Percentiles rank a stretch among this genome's conserved stretches.
phyloP scores from a whole-genome alignment of 768 basidiomycete species.

The Suillus subalutaceus region DNA sequence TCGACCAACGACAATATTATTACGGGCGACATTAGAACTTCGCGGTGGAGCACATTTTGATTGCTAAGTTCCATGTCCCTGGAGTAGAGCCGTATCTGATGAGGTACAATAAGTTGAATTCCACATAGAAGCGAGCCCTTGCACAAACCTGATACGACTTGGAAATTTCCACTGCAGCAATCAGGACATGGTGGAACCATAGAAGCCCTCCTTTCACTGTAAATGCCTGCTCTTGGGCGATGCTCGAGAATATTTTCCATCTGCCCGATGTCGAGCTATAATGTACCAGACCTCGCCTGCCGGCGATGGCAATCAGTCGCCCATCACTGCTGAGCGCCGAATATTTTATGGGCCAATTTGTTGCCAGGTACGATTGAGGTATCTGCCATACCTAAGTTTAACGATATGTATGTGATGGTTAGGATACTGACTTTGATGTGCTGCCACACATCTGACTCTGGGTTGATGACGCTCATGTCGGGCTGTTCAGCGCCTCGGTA shows the following conservation, averaged over 20 bases:
- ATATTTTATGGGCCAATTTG: slow-evolving; percentile 94
- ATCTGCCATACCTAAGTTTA: slow-evolving; percentile 52
- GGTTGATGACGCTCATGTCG: slow-evolving; percentile 97
- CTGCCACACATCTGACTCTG: slow-evolving; percentile 98
- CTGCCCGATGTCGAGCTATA: slow-evolving; percentile 93
- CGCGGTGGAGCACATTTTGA: slow-evolving; percentile 81
- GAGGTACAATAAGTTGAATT: slow-evolving; percentile 7
- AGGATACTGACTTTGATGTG: slow-evolving; percentile 73
- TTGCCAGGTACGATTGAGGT: slow-evolving; percentile 83
- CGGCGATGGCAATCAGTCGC: slow-evolving; percentile 89
- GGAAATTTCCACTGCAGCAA: slow-evolving; percentile 85
- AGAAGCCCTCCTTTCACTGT: slow-evolving; percentile 86
- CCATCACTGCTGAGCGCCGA: slow-evolving; percentile 91
- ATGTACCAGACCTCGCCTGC: slow-evolving; percentile 87
- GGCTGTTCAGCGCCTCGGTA: slow-evolving; percentile 98
- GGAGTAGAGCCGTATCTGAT: slow-evolving; percentile 89
- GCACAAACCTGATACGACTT: slow-evolving; percentile 72
- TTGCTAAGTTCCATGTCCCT: slow-evolving; percentile 86
- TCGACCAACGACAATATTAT: slow-evolving; percentile 91
- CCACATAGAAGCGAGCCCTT: slow-evolving; percentile 4
- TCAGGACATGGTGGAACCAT: slow-evolving; percentile 96
- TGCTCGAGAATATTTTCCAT: slow-evolving; percentile 88
- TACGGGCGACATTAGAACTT: slow-evolving; percentile 74
- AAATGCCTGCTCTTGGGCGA: slow-evolving; percentile 86
- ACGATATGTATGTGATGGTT: slow-evolving; percentile 3